Evolutionary conservation across 495 filamentous ascomycete genomes (phyloP).

Genomic region (Tuber magnatum): DNA sequence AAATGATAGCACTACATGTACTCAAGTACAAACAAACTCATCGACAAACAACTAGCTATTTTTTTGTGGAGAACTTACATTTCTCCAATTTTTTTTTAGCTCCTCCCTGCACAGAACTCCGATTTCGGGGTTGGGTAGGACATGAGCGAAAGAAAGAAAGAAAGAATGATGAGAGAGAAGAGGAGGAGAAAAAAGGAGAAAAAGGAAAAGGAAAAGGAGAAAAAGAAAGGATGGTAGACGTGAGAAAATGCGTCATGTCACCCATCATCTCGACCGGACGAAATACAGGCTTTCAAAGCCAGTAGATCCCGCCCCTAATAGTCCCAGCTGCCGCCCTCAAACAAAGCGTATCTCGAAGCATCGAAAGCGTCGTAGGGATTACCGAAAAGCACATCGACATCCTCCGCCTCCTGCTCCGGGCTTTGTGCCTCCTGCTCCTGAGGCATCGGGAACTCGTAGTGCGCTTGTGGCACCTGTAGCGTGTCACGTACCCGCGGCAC

Average conservation of each 20-base stretch:
- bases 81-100: neutral
- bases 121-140: neutral
- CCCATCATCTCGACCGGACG: neutral
- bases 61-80: too few species aligned
- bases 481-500: too few species aligned
- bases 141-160: too few species aligned
- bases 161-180: too few species aligned
- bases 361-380: neutral
- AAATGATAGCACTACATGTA: too few species aligned
- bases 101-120: neutral
- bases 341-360: neutral
- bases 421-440: neutral
- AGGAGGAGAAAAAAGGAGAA: too few species aligned
- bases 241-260: neutral
- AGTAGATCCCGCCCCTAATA: neutral
- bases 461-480: too few species aligned
- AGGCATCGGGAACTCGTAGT: too few species aligned
- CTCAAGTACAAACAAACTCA: neutral
- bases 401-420: neutral
- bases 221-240: neutral
- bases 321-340: neutral
- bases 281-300: neutral
- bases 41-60: too few species aligned
- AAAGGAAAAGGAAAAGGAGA: neutral
- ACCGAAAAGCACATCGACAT: neutral